A percentile compares a stretch with the other conserved stretches of the same genome.
These are phyloP conservation scores for Microascus cirrosus DNA, from an alignment of 2,329 filamentous ascomycete species.

Conservation along the genomic window DNA sequence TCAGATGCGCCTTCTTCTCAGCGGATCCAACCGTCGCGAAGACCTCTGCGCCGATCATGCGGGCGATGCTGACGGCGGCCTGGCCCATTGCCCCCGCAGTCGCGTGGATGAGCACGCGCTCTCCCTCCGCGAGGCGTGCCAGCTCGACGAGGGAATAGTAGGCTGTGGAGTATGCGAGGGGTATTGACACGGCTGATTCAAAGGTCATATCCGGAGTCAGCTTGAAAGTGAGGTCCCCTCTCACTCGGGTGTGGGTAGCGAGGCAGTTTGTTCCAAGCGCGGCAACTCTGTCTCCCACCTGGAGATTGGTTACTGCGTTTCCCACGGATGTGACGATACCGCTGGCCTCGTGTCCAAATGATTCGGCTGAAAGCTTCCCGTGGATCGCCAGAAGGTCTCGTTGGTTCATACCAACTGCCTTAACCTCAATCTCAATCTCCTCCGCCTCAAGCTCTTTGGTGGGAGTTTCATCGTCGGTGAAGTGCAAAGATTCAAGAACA, in stretches of 20 bases:
- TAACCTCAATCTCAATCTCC: slow-evolving; percentile 31
- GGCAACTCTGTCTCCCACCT: slow-evolving; percentile 66
- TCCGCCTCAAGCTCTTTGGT: slow-evolving; percentile 16
- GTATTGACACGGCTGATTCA: slow-evolving; percentile 25
- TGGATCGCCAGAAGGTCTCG: slow-evolving; percentile 32
- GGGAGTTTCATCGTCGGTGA: slow-evolving; percentile 20
- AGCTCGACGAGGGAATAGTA: slow-evolving; percentile 25
- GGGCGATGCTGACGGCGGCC: slow-evolving; percentile 24
- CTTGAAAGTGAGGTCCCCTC: slow-evolving; percentile 15
- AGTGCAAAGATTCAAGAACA: slow-evolving; percentile 26
- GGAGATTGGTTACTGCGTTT: slow-evolving; percentile 22
- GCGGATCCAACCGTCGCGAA: slow-evolving; percentile 27
- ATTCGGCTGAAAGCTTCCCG: slow-evolving; percentile 21
- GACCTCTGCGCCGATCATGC: slow-evolving; percentile 25
- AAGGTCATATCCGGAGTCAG: slow-evolving; percentile 17
- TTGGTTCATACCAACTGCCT: slow-evolving; percentile 31
- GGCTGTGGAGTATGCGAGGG: slow-evolving; percentile 27
- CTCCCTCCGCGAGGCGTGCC: slow-evolving; percentile 22
- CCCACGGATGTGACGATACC: slow-evolving; percentile 19
- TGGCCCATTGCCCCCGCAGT: slow-evolving; percentile 26
- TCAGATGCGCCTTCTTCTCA: slow-evolving; percentile 27
- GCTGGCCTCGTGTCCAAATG: slow-evolving; percentile 27
- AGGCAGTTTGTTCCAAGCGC: slow-evolving; percentile 21
- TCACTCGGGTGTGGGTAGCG: slow-evolving; percentile 18
- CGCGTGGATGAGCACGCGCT: slow-evolving; percentile 27